Base-by-base conservation (phyloP, 73 alveolate genomes). In the Blepharisma japonicum region DNA sequence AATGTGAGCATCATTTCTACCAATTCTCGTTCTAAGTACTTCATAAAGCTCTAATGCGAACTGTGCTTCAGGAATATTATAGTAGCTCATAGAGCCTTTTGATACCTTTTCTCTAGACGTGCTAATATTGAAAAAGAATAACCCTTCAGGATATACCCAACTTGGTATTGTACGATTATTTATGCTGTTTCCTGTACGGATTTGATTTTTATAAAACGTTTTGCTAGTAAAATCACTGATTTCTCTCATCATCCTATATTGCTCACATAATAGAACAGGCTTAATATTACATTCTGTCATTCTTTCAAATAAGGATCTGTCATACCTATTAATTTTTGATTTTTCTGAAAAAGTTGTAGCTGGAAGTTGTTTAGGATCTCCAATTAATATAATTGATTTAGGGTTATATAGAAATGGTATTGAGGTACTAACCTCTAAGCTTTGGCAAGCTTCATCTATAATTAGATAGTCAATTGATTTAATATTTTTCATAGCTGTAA, bases 171-270 rank as follows among this genome's bases (percentile, higher is more conserved):
- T 0, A 20, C 47, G 14, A n/a, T 8, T 14, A 39, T 20, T 5
- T n/a, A 18, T 61, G 48, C 46, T 61, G 0, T 61, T 48, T 8
- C 23, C 18, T 2, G 74, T 61, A 14, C 23, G 4, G 0, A 61
- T n/a, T 20, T 39, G 38, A 9, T 25, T 25, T 2, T 61, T 11
- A 4, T 61, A 61, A 61, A 61, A 61, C 4, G 38, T 18, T 14
- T 61, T 14, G 14, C 47, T 14, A 2, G 74, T n/a, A 25, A 61
- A 61, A 2, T 61, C 74, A 25, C 74, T 20, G 74, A 61, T 61
- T 20, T 61, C 74, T n/a, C 3, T 14, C 14, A 61, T 96, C 99
- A 97, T 97, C 68, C 99, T 84, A 86, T 97, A 97, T 88, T 97
- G 96, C 45, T 89, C 91, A 11, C 86, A 72, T 67, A 97, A 93